Conservation (phyloP, 345 rosid genomes). For the Jatropha curcas region DNA sequence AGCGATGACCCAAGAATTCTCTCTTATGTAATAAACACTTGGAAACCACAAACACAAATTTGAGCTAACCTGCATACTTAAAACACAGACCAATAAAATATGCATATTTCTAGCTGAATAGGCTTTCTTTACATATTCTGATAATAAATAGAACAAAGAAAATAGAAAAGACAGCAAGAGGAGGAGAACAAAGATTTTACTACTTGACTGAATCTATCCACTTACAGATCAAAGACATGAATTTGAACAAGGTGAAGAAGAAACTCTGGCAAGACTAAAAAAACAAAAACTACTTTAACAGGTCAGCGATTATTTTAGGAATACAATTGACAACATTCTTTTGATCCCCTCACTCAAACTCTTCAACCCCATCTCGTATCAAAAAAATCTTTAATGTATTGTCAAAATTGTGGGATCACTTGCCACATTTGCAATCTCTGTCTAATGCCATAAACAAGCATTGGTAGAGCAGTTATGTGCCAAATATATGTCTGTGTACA, state of each 20-base stretch:
- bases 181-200: background rate
- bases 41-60: background rate
- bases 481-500: conserved; percentile 89
- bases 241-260: background rate
- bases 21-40: too few species aligned
- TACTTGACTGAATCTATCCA: background rate
- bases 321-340: conserved; percentile 14
- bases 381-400: conserved; percentile 13
- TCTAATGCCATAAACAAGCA: conserved; percentile 4
- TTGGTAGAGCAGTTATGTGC: conserved; percentile 45
- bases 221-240: background rate
- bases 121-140: background rate
- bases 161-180: background rate
- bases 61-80: background rate
- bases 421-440: conserved; percentile 19
- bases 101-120: too few species aligned
- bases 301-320: conserved; percentile 13
- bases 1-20: too few species aligned
- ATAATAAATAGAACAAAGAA: background rate
- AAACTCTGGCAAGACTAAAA: background rate
- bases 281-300: conserved; percentile 12
- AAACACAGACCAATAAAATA: background rate
- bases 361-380: conserved; percentile 5
- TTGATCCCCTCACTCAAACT: background rate
- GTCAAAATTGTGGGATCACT: conserved; percentile 11